Evolutionary conservation across 768 basidiomycete genomes (phyloP).

Genomic region (Fibroporia radiculosa): DNA sequence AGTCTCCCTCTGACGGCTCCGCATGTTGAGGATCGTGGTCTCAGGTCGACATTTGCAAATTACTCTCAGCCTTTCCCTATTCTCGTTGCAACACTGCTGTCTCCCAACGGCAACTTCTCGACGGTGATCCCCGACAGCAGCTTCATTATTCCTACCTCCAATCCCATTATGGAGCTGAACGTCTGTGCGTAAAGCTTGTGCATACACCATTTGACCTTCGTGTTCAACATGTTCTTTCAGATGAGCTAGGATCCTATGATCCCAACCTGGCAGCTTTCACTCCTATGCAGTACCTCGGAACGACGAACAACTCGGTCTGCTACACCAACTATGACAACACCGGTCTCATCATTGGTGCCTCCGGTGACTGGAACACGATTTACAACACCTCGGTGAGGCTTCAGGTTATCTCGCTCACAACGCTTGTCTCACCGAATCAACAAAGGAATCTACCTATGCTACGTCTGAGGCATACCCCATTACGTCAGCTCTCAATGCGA

Average conservation of each 20-base stretch:
- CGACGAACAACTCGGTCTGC: slow-evolving; percentile 53
- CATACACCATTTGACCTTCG: slow-evolving; percentile 16
- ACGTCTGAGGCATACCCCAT: slow-evolving; percentile 28
- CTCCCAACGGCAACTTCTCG: slow-evolving; percentile 34
- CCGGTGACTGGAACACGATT: too few species aligned
- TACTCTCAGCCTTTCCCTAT: slow-evolving; percentile 59
- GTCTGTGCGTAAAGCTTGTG: slow-evolving; percentile 24
- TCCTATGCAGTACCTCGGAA: slow-evolving; percentile 57
- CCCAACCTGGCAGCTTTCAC: slow-evolving; percentile 64
- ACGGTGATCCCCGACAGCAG: slow-evolving; percentile 50
- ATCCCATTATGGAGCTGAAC: slow-evolving; percentile 26
- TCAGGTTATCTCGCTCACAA: too few species aligned
- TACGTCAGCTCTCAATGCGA: slow-evolving; percentile 32
- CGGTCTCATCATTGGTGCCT: slow-evolving; percentile 50
- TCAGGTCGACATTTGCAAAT: slow-evolving; percentile 42
- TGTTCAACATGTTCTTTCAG: slow-evolving; percentile 37
- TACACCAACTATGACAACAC: slow-evolving; percentile 70
- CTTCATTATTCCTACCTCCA: slow-evolving; percentile 38
- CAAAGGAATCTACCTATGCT: slow-evolving; percentile 25
- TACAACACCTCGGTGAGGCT: slow-evolving; percentile 18
- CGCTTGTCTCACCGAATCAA: too few species aligned
- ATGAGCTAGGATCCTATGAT: slow-evolving; percentile 70
- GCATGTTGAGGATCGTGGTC: background rate
- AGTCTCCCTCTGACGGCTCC: background rate
- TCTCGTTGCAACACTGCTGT: slow-evolving; percentile 45